Evolutionary conservation across 345 rosid genomes (phyloP).

Genomic region (Eucalyptus pumila): DNA sequence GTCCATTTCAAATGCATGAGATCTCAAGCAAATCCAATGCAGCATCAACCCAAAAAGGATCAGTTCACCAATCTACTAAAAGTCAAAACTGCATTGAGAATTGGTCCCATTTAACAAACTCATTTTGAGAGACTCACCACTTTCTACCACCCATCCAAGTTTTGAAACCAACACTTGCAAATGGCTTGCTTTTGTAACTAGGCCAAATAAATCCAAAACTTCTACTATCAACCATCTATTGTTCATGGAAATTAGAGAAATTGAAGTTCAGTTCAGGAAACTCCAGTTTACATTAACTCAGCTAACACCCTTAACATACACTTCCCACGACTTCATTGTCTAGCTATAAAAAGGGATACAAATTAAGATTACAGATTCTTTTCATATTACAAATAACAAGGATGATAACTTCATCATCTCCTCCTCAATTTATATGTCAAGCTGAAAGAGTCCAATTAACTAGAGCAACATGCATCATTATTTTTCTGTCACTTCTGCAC

Average conservation of each 20-base stretch:
- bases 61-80: neutral
- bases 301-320: neutral
- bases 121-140: neutral
- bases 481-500: neutral
- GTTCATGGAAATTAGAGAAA: neutral
- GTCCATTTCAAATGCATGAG: neutral
- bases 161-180: neutral
- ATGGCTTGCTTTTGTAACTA: neutral
- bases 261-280: neutral
- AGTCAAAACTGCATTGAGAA: neutral
- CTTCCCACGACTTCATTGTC: neutral
- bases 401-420: neutral
- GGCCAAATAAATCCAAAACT: neutral
- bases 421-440: neutral
- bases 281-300: neutral
- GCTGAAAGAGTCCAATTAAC: neutral
- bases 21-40: neutral
- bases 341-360: neutral
- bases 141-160: neutral
- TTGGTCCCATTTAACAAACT: neutral
- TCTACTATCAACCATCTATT: neutral
- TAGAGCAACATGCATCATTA: neutral
- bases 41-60: neutral
- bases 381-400: neutral
- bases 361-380: neutral